These are phyloP conservation scores for Stagonosporopsis chrysanthemi DNA, from an alignment of 2,329 filamentous ascomycete species.

Conservation along the genomic window DNA sequence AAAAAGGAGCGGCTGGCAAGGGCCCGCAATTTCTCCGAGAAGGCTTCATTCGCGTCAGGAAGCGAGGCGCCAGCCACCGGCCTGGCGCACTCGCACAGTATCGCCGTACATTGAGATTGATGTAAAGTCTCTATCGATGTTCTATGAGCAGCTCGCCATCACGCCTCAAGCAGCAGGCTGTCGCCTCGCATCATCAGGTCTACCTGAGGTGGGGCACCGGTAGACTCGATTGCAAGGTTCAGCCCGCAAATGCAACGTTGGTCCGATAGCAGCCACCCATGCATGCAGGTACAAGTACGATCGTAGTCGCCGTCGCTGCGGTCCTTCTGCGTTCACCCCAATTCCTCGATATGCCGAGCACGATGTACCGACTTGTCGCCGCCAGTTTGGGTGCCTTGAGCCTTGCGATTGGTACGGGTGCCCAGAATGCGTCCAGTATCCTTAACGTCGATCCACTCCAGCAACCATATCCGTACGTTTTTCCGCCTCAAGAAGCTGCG, in stretches of 20 bases:
- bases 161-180: not conserved
- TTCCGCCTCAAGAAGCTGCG: constrained; percentile 39
- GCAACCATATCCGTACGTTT: constrained; percentile 47
- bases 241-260: not conserved
- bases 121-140: not conserved
- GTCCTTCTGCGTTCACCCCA: not conserved
- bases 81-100: not conserved
- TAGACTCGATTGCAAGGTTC: constrained; percentile 7
- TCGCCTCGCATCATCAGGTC: not conserved
- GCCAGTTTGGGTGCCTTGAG: not conserved
- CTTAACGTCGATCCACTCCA: constrained; percentile 31
- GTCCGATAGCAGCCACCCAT: constrained; percentile 3
- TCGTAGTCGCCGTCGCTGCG: not conserved
- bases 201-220: constrained; percentile 2
- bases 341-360: not conserved
- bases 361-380: not conserved
- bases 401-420: not conserved
- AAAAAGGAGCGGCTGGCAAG: not conserved
- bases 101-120: not conserved
- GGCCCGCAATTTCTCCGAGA: not conserved
- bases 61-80: not conserved
- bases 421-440: constrained; percentile 22
- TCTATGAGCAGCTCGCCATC: not conserved
- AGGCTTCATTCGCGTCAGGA: not conserved
- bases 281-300: constrained; percentile 15